Conservation (phyloP, 2,329 filamentous ascomycete genomes). For the Xylariaceae sp. region DNA sequence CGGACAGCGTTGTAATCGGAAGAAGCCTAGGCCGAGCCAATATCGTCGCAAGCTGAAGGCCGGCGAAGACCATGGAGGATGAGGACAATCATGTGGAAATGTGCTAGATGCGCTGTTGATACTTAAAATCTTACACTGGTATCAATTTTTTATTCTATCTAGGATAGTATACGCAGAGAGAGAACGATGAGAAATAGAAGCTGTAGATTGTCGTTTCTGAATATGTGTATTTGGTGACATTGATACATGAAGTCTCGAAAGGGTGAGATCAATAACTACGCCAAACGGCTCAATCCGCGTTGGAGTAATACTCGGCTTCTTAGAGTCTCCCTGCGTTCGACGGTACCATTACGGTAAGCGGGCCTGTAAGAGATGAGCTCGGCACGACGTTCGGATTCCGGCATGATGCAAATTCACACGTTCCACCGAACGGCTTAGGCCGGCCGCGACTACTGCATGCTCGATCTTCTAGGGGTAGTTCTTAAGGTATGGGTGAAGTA, state of each 20-base stretch:
- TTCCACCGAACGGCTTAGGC: conserved; percentile 3
- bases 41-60: background rate
- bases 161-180: no score
- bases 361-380: conserved; percentile 7
- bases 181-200: no score
- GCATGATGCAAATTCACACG: conserved; percentile 5
- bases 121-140: no score
- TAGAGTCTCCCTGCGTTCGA: background rate
- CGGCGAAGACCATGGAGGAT: background rate
- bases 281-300: conserved; percentile 11
- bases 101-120: no score
- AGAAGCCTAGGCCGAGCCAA: background rate
- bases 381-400: conserved; percentile 7
- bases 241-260: no score
- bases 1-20: background rate
- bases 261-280: background rate
- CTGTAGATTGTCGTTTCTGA: background rate
- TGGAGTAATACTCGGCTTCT: background rate
- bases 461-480: background rate
- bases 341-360: conserved; percentile 19
- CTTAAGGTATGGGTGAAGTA: background rate
- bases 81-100: background rate
- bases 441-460: background rate
- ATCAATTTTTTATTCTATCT: no score
- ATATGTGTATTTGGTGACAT: no score